Base-by-base conservation (phyloP, 768 basidiomycete species). In the Amanita fuliginea region DNA sequence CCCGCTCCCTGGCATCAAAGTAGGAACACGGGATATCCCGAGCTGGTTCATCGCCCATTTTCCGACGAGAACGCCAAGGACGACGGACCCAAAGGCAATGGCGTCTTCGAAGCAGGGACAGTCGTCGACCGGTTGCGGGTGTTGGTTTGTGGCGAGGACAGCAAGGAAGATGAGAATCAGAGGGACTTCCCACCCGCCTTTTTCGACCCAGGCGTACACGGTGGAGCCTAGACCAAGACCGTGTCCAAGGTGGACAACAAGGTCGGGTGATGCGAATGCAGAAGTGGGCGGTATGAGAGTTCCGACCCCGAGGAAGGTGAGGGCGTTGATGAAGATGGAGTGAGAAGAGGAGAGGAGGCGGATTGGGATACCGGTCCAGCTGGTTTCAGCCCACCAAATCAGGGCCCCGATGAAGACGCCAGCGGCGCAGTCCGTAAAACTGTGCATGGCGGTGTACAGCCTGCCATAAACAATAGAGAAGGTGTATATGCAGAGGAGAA, bases 61-160 rank as follows among this genome's bases (percentile, higher is more conserved):
- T 0, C 78, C 80, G 0, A 92, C 60, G 19, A 77, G 67, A 16
- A 73, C 68, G n/a, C 95, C 95, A 32, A 86, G 69, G 14, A 88
- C 72, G 36, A 92, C 92, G 21, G 87, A 83, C n/a, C 86, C 67
- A 55, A 93, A 85, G 0, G 95, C 92, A 45, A 97, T 94, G 3
- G 94, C 90, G 59, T 98, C 95, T 60, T 96, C 95, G 64, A 96
- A 99, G 65, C 95, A 97, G 2, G 95, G 95, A 56, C 95, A 97
- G 58, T 95, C 91, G 51, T 98, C 94, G 7, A 95, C 87, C 0
- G 95, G 95, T 56, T 94, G 86, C 0, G 94, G 92, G 59, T 94
- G 91, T 53, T 87, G 80, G 59, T 92, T 84, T n/a, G 94, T 83
- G 16, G 86, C 66, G 4, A 87, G 67, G 11, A 91, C 67, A 50